phyloP scores from a whole-genome alignment of 2,329 filamentous ascomycete species.

The Cytospora mali region DNA sequence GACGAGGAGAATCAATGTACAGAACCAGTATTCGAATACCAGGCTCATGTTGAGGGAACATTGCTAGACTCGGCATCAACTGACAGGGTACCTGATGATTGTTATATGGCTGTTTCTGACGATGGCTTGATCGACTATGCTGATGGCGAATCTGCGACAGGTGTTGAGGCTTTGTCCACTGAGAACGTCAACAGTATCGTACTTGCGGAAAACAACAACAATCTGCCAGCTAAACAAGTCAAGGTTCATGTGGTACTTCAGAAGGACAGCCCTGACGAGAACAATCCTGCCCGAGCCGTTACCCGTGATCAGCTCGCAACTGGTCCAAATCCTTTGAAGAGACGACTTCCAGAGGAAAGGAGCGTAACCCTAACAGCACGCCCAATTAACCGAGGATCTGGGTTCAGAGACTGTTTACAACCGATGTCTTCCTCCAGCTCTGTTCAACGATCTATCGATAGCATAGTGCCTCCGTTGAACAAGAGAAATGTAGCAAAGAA shows the following conservation, averaged over 20 bases:
- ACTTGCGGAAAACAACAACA: background rate
- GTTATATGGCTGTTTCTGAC: background rate
- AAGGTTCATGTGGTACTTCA: background rate
- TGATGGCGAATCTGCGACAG: background rate
- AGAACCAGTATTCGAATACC: background rate
- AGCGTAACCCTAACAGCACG: background rate
- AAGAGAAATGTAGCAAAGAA: background rate
- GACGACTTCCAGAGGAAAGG: background rate
- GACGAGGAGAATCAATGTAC: background rate
- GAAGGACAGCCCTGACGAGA: background rate
- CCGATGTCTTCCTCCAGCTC: background rate
- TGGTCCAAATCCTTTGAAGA: background rate
- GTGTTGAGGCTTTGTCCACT: background rate
- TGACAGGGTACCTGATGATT: background rate
- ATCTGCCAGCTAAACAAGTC: background rate
- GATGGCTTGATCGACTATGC: background rate
- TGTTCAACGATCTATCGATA: background rate
- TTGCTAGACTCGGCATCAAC: background rate
- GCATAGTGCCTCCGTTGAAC: background rate
- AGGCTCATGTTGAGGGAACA: background rate
- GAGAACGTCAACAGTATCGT: background rate
- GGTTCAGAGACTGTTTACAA: background rate
- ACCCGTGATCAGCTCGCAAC: too few relatives aligned
- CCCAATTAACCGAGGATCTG: background rate
- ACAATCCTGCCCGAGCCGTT: background rate